A percentile compares a stretch with the other conserved stretches of the same genome.
Conservation (phyloP, 2,329 filamentous ascomycete genomes). For the Phaeosphaeria sp. region DNA sequence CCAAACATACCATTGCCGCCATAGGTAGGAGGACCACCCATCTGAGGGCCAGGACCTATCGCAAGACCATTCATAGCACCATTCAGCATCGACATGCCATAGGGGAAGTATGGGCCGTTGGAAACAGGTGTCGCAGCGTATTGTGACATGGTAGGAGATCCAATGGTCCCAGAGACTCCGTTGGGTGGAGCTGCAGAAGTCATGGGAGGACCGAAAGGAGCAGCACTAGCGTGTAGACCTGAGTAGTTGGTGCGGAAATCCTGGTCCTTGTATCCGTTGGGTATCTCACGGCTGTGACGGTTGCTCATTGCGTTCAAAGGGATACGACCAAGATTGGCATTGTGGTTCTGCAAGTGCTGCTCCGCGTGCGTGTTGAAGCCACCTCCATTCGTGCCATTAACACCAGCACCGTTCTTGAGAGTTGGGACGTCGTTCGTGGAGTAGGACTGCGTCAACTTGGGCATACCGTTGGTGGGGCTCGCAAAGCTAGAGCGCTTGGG, state of each 20-base stretch:
- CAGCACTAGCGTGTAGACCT: conserved; percentile 78
- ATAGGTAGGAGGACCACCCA: conserved; percentile 39
- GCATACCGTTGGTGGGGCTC: conserved; percentile 68
- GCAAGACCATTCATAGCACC: conserved; percentile 72
- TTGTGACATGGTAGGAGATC: conserved; percentile 41
- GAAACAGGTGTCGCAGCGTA: conserved; percentile 32
- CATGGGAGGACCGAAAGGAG: conserved; percentile 75
- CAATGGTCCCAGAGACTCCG: conserved; percentile 29
- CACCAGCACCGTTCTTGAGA: conserved; percentile 70
- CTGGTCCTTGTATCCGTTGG: conserved; percentile 56
- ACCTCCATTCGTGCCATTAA: conserved; percentile 45
- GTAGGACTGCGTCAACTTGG: conserved; percentile 85
- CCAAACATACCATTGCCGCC: conserved; percentile 33
- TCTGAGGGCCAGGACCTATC: conserved; percentile 47
- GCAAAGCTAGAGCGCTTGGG: conserved; percentile 53
- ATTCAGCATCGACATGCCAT: conserved; percentile 67
- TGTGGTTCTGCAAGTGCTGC: conserved; percentile 72
- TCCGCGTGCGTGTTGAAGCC: conserved; percentile 61
- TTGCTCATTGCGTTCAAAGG: conserved; percentile 69
- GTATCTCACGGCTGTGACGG: conserved; percentile 77
- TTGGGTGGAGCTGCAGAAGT: conserved; percentile 41
- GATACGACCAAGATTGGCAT: conserved; percentile 80
- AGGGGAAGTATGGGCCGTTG: conserved; percentile 56
- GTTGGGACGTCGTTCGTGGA: conserved; percentile 90
- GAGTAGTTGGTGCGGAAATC: conserved; percentile 69